Conservation (phyloP, 78 protist genomes). For the Tieghemostelium lacteum region DNA sequence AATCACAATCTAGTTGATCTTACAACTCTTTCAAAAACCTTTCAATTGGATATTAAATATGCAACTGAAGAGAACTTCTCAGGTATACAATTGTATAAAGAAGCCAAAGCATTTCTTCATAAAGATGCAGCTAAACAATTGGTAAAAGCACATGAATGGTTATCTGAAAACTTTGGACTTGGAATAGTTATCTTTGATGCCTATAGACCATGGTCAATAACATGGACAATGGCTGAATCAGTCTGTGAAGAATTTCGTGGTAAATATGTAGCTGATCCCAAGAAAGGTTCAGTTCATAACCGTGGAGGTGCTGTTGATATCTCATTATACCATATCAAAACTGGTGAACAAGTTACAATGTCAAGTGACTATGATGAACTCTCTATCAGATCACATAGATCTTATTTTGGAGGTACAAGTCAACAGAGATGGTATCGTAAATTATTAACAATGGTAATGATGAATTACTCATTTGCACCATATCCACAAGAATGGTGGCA, state of each 20-base stretch:
- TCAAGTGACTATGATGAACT: constrained; percentile 60
- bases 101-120: constrained; percentile 39
- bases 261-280: constrained; percentile 46
- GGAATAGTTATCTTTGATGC: constrained; percentile 38
- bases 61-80: constrained; percentile 53
- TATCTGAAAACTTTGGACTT: constrained; percentile 19
- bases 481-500: constrained; percentile 74
- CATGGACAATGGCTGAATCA: constrained; percentile 37
- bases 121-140: constrained; percentile 19
- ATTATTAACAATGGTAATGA: constrained; percentile 41
- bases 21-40: not conserved
- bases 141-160: constrained; percentile 43
- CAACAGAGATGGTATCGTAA: constrained; percentile 50
- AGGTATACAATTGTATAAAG: constrained; percentile 15
- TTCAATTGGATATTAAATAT: constrained; percentile 35
- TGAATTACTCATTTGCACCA: constrained; percentile 29
- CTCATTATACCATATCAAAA: constrained; percentile 16
- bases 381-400: constrained; percentile 53
- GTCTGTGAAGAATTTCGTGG: constrained; percentile 31
- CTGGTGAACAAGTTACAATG: constrained; percentile 27
- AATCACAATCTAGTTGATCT: constrained; percentile 36
- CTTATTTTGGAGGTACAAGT: constrained; percentile 48
- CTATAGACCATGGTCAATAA: constrained; percentile 63
- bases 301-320: constrained; percentile 73
- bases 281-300: constrained; percentile 51